A percentile compares a stretch with the other conserved stretches of the same genome.
These are phyloP conservation scores for Cicer arietinum DNA, from an alignment of 306 rosid genomes.

Conservation along the genomic window DNA sequence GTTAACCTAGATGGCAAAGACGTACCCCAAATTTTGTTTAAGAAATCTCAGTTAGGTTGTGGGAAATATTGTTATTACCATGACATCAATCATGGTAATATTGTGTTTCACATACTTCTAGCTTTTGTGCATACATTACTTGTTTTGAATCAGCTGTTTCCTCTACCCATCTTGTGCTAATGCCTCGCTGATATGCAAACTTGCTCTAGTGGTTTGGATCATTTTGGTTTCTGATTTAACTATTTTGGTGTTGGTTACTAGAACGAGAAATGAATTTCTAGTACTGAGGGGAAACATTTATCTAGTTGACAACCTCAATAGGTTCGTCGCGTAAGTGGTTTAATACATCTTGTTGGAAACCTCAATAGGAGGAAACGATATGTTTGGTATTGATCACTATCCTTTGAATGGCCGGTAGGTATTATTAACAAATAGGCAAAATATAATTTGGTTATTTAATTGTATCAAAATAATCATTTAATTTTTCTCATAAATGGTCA, in stretches of 20 bases:
- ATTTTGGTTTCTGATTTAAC: neutral
- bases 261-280: neutral
- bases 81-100: neutral
- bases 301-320: neutral
- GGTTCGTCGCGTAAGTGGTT: neutral
- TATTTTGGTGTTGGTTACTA: neutral
- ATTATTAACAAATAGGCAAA: too few species aligned
- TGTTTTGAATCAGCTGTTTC: neutral
- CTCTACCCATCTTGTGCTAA: neutral
- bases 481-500: too few species aligned
- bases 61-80: neutral
- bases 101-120: neutral
- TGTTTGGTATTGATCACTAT: too few species aligned
- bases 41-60: neutral
- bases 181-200: neutral
- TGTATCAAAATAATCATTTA: too few species aligned
- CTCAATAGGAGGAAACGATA: too few species aligned
- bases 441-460: too few species aligned
- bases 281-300: neutral
- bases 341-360: too few species aligned
- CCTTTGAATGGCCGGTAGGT: too few species aligned
- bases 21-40: slow-evolving; percentile 45
- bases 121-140: slow-evolving; percentile 2
- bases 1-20: slow-evolving; percentile 15
- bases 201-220: neutral